Percentiles rank a stretch among this genome's conserved stretches.
Conservation (phyloP, 2,329 filamentous ascomycete species). For the Clonostachys chloroleuca region DNA sequence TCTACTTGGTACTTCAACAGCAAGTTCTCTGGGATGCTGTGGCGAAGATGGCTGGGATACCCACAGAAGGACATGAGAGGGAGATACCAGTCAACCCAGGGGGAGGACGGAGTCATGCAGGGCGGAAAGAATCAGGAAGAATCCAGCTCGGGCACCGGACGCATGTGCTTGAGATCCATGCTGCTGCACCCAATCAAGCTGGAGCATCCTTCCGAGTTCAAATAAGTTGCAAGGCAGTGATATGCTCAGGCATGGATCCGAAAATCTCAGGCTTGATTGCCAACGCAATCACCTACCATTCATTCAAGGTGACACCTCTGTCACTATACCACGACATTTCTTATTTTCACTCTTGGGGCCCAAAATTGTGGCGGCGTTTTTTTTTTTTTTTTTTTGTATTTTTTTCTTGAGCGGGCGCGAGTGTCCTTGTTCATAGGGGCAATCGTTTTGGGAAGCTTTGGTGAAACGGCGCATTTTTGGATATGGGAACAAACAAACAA, state of each 20-base stretch:
- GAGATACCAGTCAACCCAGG: constrained; percentile 41
- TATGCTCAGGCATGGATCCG: no score
- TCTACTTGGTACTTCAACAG: constrained; percentile 84
- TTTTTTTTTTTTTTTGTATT: neutral
- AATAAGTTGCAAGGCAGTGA: neutral
- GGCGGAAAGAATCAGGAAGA: constrained; percentile 49
- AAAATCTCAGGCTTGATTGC: no score
- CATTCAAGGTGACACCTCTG: neutral
- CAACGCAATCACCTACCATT: neutral
- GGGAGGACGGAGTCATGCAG: constrained; percentile 34
- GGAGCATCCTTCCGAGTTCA: constrained; percentile 45
- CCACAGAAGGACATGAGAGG: constrained; percentile 47
- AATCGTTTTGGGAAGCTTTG: no score
- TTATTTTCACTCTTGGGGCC: neutral
- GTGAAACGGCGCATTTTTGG: no score
- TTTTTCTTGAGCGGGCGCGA: no score
- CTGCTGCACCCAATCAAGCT: constrained; percentile 78
- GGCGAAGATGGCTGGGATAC: constrained; percentile 71
- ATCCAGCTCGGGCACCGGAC: constrained; percentile 41
- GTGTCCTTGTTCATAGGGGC: no score
- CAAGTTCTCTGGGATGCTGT: constrained; percentile 72
- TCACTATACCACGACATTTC: neutral
- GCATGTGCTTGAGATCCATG: constrained; percentile 78
- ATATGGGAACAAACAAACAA: no score
- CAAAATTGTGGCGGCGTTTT: neutral